Evolutionary conservation across 176 grass and related monocot species (phyloP).

Genomic region (Saccharum officinarum): DNA sequence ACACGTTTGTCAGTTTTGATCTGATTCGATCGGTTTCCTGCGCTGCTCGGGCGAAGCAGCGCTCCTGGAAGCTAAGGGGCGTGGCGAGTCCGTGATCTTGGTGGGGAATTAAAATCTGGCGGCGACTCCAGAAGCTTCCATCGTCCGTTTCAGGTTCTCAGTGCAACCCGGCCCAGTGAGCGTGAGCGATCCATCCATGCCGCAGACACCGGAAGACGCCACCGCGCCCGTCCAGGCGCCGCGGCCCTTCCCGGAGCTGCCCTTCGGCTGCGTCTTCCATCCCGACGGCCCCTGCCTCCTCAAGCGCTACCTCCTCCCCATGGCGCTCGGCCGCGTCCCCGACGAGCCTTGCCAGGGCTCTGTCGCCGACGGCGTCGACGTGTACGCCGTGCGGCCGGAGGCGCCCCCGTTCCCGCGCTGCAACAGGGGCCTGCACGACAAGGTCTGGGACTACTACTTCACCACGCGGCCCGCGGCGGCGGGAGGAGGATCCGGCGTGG

Average conservation of each 20-base stretch:
- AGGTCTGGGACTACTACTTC: background rate
- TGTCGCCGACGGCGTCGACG: slow-evolving; percentile 7
- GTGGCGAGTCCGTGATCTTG: no score
- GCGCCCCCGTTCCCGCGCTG: background rate
- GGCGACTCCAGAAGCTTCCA: background rate
- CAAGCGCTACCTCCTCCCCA: no score
- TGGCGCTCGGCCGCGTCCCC: background rate
- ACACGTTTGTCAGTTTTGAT: slow-evolving; percentile 7
- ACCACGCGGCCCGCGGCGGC: no score
- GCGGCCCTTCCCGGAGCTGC: no score
- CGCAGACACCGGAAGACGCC: no score
- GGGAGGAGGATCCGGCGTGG: no score
- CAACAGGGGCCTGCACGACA: background rate
- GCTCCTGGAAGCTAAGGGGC: background rate
- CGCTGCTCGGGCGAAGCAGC: no score
- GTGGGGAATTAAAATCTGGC: background rate
- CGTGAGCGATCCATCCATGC: no score
- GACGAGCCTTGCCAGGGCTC: background rate
- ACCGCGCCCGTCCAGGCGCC: no score
- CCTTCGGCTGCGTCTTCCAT: no score
- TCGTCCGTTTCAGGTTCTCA: background rate
- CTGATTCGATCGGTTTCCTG: slow-evolving; percentile 21
- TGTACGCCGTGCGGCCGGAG: background rate
- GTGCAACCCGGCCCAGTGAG: background rate
- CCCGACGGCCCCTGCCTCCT: no score